These are phyloP conservation scores for Thermochaetoides thermophila DNA, from an alignment of 495 filamentous ascomycete species.

Conservation along the genomic window DNA sequence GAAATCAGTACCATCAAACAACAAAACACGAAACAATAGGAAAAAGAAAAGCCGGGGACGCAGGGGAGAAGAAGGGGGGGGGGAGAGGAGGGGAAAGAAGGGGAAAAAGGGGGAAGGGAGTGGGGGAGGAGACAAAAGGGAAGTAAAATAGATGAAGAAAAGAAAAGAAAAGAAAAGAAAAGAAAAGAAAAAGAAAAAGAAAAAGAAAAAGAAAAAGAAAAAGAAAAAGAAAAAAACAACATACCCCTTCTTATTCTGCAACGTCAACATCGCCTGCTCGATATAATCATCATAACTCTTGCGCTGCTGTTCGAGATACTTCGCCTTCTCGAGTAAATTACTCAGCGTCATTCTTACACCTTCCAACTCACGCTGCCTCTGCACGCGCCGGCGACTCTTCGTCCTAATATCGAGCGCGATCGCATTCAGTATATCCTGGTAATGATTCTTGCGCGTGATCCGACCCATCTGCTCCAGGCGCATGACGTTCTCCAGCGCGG, in stretches of 20 bases:
- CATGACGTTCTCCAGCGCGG: slow-evolving; percentile 87
- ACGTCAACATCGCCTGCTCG: slow-evolving; percentile 95
- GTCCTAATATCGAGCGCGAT: slow-evolving; percentile 95
- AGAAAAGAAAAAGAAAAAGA: no score
- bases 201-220: neutral
- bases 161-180: no score
- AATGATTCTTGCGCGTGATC: slow-evolving; percentile 81
- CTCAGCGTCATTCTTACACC: slow-evolving; percentile 69
- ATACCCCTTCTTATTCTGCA: slow-evolving; percentile 88
- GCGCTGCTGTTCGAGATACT: slow-evolving; percentile 83
- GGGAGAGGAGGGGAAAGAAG: no score
- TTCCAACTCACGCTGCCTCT: slow-evolving; percentile 81
- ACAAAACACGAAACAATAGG: no score
- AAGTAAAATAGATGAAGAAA: no score
- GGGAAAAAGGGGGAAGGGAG: no score
- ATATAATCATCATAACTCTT: slow-evolving; percentile 99
- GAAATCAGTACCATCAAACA: no score
- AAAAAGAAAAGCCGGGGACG: no score
- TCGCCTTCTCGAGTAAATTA: slow-evolving; percentile 80
- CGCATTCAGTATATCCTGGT: slow-evolving; percentile 91
- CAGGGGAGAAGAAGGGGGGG: no score
- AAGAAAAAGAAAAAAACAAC: slow-evolving; percentile 3
- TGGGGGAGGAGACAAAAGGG: neutral
- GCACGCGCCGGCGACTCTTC: slow-evolving; percentile 82
- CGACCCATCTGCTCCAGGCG: slow-evolving; percentile 68